These are phyloP conservation scores for Rhodomyrtus psidioides DNA, from an alignment of 441 rosid species.

Conservation along the genomic window DNA sequence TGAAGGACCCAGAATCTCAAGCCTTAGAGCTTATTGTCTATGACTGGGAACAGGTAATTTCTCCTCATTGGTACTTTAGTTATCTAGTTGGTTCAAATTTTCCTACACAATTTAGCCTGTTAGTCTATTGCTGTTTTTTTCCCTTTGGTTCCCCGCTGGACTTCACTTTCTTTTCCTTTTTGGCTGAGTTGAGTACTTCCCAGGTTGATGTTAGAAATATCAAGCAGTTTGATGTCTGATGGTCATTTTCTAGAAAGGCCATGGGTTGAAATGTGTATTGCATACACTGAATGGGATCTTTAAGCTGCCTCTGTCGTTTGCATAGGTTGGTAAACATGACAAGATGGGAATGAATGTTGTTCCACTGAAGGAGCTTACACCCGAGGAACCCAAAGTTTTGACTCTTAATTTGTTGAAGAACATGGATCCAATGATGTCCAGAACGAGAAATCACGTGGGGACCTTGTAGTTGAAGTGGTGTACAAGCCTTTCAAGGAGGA, in stretches of 20 bases:
- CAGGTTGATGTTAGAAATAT: neutral
- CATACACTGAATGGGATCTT: neutral
- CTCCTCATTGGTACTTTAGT: neutral
- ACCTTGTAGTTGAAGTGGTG: constrained; percentile 31
- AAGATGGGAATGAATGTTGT: constrained; percentile 62
- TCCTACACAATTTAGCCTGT: neutral
- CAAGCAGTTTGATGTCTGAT: neutral
- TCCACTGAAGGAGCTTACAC: constrained; percentile 39
- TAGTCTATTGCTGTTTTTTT: neutral
- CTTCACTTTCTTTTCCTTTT: neutral
- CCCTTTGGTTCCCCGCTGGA: neutral
- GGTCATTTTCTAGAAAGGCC: neutral
- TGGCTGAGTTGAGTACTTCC: neutral
- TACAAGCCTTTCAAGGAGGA: constrained; percentile 56
- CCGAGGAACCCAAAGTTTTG: constrained; percentile 43
- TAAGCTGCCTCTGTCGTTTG: neutral
- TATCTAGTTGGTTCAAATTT: neutral
- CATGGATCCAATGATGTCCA: constrained; percentile 43
- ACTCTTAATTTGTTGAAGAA: constrained; percentile 50
- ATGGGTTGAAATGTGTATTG: neutral
- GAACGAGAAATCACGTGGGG: constrained; percentile 59
- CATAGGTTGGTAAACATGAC: constrained; percentile 54
- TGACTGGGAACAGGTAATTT: constrained; percentile 45
- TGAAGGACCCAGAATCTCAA: constrained; percentile 19
- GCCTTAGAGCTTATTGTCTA: constrained; percentile 17